These are phyloP conservation scores for Camelina neglecta DNA, from an alignment of 345 rosid species.

Conservation along the genomic window DNA sequence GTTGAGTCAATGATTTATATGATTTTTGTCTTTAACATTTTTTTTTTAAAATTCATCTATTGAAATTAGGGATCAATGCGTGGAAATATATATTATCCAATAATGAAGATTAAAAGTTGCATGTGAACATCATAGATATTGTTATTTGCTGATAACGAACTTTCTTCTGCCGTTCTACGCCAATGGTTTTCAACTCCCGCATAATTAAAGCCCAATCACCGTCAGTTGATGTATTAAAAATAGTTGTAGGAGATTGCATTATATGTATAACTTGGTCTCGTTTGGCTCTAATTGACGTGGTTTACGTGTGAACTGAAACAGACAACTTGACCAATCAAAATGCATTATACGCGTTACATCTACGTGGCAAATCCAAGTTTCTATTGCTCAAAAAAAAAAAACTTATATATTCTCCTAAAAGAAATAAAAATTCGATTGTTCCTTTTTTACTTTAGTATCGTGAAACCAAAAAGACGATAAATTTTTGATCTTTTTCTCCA, in stretches of 20 bases:
- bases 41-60: neutral
- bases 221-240: neutral
- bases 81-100: neutral
- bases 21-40: neutral
- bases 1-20: neutral
- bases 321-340: slow-evolving; percentile 38
- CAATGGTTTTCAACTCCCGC: slow-evolving; percentile 1
- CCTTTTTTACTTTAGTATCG: slow-evolving; percentile 1
- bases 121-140: slow-evolving; percentile 3
- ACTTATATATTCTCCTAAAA: neutral
- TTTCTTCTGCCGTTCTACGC: neutral
- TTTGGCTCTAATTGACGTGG: slow-evolving; percentile 32
- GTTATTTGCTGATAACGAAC: slow-evolving; percentile 1
- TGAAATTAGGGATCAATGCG: neutral
- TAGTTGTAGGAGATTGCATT: slow-evolving; percentile 6
- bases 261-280: slow-evolving; percentile 7
- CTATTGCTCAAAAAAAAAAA: neutral
- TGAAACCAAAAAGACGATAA: neutral
- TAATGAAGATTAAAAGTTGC: neutral
- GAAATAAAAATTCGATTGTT: slow-evolving; percentile 9
- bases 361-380: slow-evolving; percentile 20
- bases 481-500: neutral
- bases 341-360: slow-evolving; percentile 32
- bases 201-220: neutral
- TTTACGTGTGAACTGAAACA: slow-evolving; percentile 39